These are phyloP conservation scores for Trifolium repens DNA, from an alignment of 306 rosid species.

Conservation along the genomic window DNA sequence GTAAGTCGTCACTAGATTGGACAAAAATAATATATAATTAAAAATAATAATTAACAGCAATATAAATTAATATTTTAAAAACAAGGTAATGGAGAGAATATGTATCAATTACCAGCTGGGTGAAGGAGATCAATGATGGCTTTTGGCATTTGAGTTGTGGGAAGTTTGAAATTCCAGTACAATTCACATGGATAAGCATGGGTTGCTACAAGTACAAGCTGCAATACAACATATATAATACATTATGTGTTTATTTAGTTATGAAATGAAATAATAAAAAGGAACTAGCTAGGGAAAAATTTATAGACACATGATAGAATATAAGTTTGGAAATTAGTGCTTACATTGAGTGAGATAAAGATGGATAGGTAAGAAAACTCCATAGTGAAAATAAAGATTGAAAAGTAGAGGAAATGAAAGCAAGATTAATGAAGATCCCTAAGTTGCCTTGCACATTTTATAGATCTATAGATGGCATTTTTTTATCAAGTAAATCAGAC, in stretches of 20 bases:
- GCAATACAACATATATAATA: neutral
- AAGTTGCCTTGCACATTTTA: neutral
- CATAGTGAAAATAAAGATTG: conserved; percentile 37
- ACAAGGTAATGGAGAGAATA: no score
- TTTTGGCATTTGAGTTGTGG: conserved; percentile 49
- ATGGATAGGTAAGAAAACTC: conserved; percentile 40
- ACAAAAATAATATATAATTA: no score
- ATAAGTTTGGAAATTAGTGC: conserved; percentile 13
- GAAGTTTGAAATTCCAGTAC: conserved; percentile 67
- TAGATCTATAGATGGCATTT: no score
- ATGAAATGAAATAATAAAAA: neutral
- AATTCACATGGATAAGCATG: conserved; percentile 64
- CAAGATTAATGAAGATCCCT: neutral
- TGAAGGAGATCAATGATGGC: conserved; percentile 55
- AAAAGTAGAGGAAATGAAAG: no score
- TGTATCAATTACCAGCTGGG: neutral
- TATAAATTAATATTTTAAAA: no score
- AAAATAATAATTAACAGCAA: no score
- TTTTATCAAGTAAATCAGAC: no score
- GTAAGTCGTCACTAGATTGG: no score
- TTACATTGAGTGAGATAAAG: conserved; percentile 51
- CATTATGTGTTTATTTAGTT: neutral
- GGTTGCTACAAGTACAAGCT: conserved; percentile 55
- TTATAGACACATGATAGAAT: neutral
- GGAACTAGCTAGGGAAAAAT: neutral